Conservation (phyloP, 2,329 filamentous ascomycete species). For the Talaromyces sp. region DNA sequence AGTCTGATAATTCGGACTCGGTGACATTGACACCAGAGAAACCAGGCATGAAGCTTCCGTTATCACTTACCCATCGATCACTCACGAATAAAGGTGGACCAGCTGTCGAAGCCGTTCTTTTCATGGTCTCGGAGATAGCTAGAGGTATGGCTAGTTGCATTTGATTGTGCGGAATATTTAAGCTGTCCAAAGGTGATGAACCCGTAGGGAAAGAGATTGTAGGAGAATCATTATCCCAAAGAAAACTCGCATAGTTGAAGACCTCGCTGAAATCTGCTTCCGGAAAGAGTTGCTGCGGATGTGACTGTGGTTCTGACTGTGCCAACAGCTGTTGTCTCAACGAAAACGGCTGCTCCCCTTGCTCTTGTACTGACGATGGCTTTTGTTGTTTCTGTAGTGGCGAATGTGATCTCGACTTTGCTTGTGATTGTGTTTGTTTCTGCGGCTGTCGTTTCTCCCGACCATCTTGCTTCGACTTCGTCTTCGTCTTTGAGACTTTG, state of each 20-base stretch:
- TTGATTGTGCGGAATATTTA: conserved; percentile 1
- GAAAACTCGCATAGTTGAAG: conserved; percentile 13
- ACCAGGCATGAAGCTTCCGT: neutral
- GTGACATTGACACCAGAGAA: neutral
- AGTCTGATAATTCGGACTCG: conserved; percentile 5
- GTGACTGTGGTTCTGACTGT: neutral
- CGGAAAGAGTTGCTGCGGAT: neutral
- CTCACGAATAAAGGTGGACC: neutral
- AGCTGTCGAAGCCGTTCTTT: neutral
- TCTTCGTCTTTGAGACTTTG: neutral
- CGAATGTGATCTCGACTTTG: neutral
- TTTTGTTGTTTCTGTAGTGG: neutral
- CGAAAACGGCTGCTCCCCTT: neutral
- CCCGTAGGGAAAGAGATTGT: neutral
- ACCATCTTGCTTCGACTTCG: neutral
- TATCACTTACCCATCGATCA: neutral
- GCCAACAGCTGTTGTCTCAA: neutral
- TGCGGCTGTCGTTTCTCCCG: neutral
- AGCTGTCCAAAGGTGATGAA: neutral
- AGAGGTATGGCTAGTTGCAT: neutral
- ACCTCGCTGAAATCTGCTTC: conserved; percentile 11
- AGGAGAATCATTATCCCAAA: conserved; percentile 9
- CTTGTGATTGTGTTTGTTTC: neutral
- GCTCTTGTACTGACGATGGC: neutral
- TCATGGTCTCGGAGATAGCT: neutral